These are phyloP conservation scores for Phytophthora niederhauseri DNA, from an alignment of 352 stramenopile genomes.

Conservation along the genomic window DNA sequence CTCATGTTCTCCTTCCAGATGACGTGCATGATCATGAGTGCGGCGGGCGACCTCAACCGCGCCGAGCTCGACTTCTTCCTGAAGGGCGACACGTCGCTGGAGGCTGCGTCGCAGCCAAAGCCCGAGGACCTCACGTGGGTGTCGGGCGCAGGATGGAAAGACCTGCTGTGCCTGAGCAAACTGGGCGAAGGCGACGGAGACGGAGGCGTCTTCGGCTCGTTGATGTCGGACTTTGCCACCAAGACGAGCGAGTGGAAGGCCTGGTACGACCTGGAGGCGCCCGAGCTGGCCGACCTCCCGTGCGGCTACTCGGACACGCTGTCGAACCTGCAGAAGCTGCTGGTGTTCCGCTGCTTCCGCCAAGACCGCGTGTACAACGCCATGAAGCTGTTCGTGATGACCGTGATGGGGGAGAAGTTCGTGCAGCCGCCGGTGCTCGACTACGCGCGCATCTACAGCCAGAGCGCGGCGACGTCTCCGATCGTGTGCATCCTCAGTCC, in stretches of 20 bases:
- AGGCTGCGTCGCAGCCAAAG: slow-evolving; percentile 69
- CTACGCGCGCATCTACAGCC: slow-evolving; percentile 93
- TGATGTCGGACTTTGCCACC: slow-evolving; percentile 58
- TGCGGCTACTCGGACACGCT: slow-evolving; percentile 80
- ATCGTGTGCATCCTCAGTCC: slow-evolving; percentile 97
- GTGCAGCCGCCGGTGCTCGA: slow-evolving; percentile 96
- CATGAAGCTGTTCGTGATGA: slow-evolving; percentile 95
- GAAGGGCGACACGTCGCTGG: slow-evolving; percentile 95
- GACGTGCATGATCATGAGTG: slow-evolving; percentile 95
- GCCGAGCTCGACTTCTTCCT: slow-evolving; percentile 95
- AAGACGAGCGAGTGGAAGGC: slow-evolving; percentile 84
- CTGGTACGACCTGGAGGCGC: slow-evolving; percentile 95
- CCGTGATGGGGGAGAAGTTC: slow-evolving; percentile 93
- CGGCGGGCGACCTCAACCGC: slow-evolving; percentile 82
- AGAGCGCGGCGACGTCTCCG: slow-evolving; percentile 84
- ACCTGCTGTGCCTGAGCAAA: slow-evolving; percentile 85
- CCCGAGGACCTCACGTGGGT: slow-evolving; percentile 88
- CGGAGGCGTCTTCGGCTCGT: slow-evolving; percentile 59
- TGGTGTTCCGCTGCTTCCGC: slow-evolving; percentile 94
- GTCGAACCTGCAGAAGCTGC: slow-evolving; percentile 90
- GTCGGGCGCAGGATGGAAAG: slow-evolving; percentile 91
- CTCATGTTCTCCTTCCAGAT: slow-evolving; percentile 98
- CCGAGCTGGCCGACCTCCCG: slow-evolving; percentile 86
- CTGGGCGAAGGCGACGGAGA: slow-evolving; percentile 35
- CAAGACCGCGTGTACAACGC: slow-evolving; percentile 96